Base-by-base conservation (phyloP, 768 basidiomycete genomes). In the Suillus fuscotomentosus region DNA sequence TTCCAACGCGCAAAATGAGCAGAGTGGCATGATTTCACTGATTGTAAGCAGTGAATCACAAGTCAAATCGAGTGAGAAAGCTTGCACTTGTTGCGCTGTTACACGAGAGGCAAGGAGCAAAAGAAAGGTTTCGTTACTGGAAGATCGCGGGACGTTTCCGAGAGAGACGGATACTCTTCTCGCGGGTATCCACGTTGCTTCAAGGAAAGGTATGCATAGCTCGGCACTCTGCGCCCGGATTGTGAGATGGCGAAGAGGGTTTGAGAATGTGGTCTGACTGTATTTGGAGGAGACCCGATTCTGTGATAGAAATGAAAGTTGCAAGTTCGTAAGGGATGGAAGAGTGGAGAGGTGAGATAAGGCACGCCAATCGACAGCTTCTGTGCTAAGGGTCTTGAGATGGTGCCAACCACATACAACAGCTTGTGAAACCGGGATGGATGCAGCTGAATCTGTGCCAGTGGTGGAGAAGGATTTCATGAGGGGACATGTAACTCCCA, bases 71-170 rank as follows among this genome's bases (percentile, higher is more conserved):
- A 54, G 17, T n/a, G 31, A 34, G 31, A 54, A 5, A 54, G 20
- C 31, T 34, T 54, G 53, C 31, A 54, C 53, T 54, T 54, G 53
- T 34, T 54, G 20, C 17, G 31, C 20, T n/a, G 20, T 34, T 54
- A 34, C 53, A 54, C 31, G 20, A 20, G 53, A 54, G 20, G 20
- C 53, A 20, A 54, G 53, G 31, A 54, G 53, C 20, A 11, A 34
- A 34, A 54, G 31, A n/a, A 54, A 34, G 61, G 56, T 5, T 67
- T 65, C 36, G 83, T 34, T n/a, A 34, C 20, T 54, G 53, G 11
- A 54, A 54, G 53, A 54, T 34, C 31, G 34, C 20, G 31, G 53
- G 11, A 34, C 3, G 53, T 34, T 34, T 2, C 51, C 27, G 27
- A 53, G 51, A 53, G 17, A 31, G 5, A 53, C 34, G 31, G 2